Evolutionary conservation across 805 yeast genomes (phyloP).

Genomic region (Metschnikowia picachoensis): DNA sequence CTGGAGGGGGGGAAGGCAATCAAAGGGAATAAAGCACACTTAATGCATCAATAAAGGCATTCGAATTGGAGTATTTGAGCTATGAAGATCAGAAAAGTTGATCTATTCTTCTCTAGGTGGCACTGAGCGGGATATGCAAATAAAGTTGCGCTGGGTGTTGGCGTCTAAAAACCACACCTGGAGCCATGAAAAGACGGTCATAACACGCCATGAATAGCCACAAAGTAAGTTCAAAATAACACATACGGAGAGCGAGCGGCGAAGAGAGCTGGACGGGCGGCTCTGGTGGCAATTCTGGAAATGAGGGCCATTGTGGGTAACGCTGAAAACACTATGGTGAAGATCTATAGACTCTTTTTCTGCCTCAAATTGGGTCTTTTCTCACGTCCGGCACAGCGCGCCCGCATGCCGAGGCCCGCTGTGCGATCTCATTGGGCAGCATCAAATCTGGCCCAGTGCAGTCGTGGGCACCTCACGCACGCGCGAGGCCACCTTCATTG

Average conservation of each 20-base stretch:
- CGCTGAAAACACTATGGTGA: conserved; percentile 7
- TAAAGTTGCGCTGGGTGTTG: too few relatives aligned
- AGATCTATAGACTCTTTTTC: conserved; percentile 4
- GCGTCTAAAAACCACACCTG: too few relatives aligned
- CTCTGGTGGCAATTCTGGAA: conserved; percentile 42
- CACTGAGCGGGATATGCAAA: too few relatives aligned
- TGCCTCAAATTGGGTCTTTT: conserved; percentile 2
- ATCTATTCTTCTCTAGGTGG: too few relatives aligned
- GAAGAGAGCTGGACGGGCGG: conserved; percentile 39
- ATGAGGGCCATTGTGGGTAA: conserved; percentile 35
- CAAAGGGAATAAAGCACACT: too few relatives aligned
- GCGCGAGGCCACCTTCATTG: too few relatives aligned
- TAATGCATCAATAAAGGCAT: too few relatives aligned
- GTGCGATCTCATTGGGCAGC: conserved; percentile 17
- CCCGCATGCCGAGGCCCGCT: conserved; percentile 6
- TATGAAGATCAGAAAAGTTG: too few relatives aligned
- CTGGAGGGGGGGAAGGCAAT: too few relatives aligned
- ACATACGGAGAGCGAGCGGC: conserved; percentile 46
- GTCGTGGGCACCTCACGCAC: neutral
- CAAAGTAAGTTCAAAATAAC: neutral
- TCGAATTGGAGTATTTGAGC: too few relatives aligned
- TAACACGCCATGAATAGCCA: neutral
- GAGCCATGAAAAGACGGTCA: too few relatives aligned
- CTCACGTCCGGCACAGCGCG: conserved; percentile 13
- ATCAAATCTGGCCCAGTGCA: neutral